Evolutionary conservation across 176 grass and related monocot species (phyloP), one percentile per base, ranked within the genome.

Genomic region (Puya raimondii): DNA sequence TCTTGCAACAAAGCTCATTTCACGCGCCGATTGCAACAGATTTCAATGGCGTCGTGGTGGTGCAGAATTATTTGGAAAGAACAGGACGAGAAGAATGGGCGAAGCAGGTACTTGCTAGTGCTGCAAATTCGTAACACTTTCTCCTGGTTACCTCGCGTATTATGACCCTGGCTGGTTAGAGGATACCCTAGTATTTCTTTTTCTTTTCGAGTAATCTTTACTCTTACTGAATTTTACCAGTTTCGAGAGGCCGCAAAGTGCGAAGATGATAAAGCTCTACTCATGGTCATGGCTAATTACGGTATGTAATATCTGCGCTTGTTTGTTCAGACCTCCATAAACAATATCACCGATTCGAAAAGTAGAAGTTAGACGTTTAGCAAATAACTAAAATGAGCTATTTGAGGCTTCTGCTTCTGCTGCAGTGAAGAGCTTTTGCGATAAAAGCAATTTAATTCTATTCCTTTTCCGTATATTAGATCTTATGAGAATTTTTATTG

Each of bases 11-110:
- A 61, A 22, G 21, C 16, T 61, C 13, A 27, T 51, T 49, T 69
- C 17, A 12, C 22, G 21, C 69, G 51, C 10, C 67, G 18, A 21
- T 47, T 85, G 56, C 20, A 49, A 61, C 78, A 99, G 95, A 99
- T 84, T 99, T 99, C 82, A 99, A 99, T 86, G 95, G 95, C 67
- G 90, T 94, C 47, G 80, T 93, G 53, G 80, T 99, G 70, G 95
- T 99, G 58, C 85, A 94, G 72, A 99, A 99, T 88, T 91, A 99
- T 79, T 80, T 99, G 82, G 84, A 99, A 83, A 85, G 95, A 80
- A 99, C 87, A 68, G 90, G 86, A 64, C 87, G 85, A 26, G 87
- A 80, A 74, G 76, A 81, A 80, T 94, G 95, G 87, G 89, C 87
- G 80, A 88, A 91, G 68, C 89, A 99, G 85, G 90, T 93, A 72